Percentiles rank a stretch among this genome's conserved stretches.
Conservation (phyloP, 805 yeast species). For the Lipomyces yamanashiensis region DNA sequence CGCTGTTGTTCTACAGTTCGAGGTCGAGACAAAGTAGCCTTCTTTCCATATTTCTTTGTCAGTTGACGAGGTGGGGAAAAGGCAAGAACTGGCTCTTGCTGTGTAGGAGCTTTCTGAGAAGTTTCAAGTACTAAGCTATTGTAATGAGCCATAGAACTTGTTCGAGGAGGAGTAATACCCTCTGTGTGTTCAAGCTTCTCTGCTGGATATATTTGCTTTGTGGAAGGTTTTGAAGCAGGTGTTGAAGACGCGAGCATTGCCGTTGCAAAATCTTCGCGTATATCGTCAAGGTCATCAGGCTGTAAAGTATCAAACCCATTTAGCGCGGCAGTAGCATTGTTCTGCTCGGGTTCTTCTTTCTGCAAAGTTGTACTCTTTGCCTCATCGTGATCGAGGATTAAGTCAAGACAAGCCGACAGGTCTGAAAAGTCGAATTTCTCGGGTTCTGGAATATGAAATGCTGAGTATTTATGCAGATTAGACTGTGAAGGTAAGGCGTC, state of each 20-base stretch:
- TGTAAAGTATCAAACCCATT: background rate
- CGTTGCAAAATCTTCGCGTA: background rate
- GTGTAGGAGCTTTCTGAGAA: background rate
- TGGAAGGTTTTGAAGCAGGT: slow-evolving; percentile 5
- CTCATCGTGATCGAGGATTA: background rate
- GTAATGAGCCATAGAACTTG: background rate
- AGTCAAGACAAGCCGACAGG: slow-evolving; percentile 22
- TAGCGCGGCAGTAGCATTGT: background rate
- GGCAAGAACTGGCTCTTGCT: too few species aligned
- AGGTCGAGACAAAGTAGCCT: background rate
- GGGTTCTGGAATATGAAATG: slow-evolving; percentile 12
- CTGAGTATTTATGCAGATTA: background rate
- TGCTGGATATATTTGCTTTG: background rate
- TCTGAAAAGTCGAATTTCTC: slow-evolving; percentile 27
- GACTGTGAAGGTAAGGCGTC: background rate
- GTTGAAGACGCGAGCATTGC: slow-evolving; percentile 14
- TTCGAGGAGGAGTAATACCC: background rate
- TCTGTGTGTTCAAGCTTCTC: background rate
- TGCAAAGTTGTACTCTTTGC: background rate
- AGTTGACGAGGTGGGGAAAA: background rate
- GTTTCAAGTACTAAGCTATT: background rate
- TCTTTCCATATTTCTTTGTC: background rate
- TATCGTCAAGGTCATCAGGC: slow-evolving; percentile 4
- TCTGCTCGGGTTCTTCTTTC: background rate
- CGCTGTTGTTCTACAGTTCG: background rate